phyloP scores from a whole-genome alignment of 2,329 filamentous ascomycete species.

The Lasiodiplodia sp. region DNA sequence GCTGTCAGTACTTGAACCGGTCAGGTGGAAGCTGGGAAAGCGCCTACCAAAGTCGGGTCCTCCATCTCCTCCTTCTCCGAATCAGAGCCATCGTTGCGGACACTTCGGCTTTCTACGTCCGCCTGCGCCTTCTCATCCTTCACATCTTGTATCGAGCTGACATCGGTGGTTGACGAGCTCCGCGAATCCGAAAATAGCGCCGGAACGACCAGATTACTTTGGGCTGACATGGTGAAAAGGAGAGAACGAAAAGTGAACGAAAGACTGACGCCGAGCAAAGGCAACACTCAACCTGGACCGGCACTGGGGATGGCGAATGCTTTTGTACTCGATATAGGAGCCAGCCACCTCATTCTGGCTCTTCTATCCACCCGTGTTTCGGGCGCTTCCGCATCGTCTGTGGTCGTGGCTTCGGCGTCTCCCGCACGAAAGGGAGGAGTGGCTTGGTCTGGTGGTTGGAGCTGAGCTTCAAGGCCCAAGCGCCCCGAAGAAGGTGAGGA shows the following conservation, averaged over 20 bases:
- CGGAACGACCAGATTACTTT: not conserved
- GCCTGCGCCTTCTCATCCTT: not conserved
- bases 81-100: not conserved
- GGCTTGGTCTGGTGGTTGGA: not conserved
- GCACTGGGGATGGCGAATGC: not conserved
- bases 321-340: not conserved
- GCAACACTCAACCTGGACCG: not conserved
- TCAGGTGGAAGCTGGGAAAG: not conserved
- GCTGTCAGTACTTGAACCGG: not conserved
- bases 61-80: constrained; percentile 7
- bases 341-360: no score
- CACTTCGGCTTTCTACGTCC: not conserved
- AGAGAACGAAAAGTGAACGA: not conserved
- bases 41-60: not conserved
- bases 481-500: not conserved
- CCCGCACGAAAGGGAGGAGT: not conserved
- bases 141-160: not conserved
- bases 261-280: not conserved
- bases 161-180: not conserved
- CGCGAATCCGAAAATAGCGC: not conserved
- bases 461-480: not conserved
- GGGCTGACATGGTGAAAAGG: not conserved
- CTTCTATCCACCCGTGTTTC: not conserved
- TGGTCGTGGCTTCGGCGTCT: constrained; percentile 13
- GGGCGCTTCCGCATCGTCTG: not conserved